phyloP scores from a whole-genome alignment of 2,329 filamentous ascomycete genomes.

The Diplodia seriata region DNA sequence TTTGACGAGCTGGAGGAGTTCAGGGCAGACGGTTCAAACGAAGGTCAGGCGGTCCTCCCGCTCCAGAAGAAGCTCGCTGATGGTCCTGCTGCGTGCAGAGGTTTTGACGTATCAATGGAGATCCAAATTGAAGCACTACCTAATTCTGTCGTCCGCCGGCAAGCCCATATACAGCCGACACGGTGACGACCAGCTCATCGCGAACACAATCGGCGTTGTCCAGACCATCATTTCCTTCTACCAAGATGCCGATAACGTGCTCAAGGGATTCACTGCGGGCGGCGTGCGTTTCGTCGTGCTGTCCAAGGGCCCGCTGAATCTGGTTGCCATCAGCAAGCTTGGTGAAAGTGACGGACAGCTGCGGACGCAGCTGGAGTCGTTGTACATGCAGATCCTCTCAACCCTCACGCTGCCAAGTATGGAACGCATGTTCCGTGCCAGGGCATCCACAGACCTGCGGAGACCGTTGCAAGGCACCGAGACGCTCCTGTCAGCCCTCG shows the following conservation, averaged over 20 bases:
- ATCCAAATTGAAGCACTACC: slow-evolving; percentile 93
- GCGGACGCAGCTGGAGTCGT: slow-evolving; percentile 83
- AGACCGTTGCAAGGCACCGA: slow-evolving; percentile 92
- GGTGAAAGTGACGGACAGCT: slow-evolving; percentile 92
- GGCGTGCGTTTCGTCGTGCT: slow-evolving; percentile 84
- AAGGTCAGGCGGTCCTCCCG: slow-evolving; percentile 59
- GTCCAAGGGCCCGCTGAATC: slow-evolving; percentile 85
- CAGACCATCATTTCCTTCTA: slow-evolving; percentile 99
- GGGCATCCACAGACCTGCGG: slow-evolving; percentile 92
- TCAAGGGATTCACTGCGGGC: slow-evolving; percentile 87
- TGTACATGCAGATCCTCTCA: slow-evolving; percentile 98
- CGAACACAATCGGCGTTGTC: slow-evolving; percentile 91
- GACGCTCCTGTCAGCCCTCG: slow-evolving; percentile 84
- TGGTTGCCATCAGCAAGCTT: slow-evolving; percentile 90
- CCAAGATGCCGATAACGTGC: slow-evolving; percentile 76
- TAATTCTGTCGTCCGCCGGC: slow-evolving; percentile 93
- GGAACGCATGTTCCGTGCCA: slow-evolving; percentile 83
- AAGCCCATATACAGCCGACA: slow-evolving; percentile 98
- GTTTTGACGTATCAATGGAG: slow-evolving; percentile 76
- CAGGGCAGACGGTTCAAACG: slow-evolving; percentile 60
- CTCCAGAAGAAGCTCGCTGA: slow-evolving; percentile 40
- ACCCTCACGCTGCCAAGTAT: slow-evolving; percentile 89
- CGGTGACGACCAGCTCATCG: slow-evolving; percentile 87
- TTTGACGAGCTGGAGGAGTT: slow-evolving; percentile 76
- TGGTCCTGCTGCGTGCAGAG: slow-evolving; percentile 43